Conservation (phyloP, 768 basidiomycete genomes). For the Sporobolomyces roseus region DNA sequence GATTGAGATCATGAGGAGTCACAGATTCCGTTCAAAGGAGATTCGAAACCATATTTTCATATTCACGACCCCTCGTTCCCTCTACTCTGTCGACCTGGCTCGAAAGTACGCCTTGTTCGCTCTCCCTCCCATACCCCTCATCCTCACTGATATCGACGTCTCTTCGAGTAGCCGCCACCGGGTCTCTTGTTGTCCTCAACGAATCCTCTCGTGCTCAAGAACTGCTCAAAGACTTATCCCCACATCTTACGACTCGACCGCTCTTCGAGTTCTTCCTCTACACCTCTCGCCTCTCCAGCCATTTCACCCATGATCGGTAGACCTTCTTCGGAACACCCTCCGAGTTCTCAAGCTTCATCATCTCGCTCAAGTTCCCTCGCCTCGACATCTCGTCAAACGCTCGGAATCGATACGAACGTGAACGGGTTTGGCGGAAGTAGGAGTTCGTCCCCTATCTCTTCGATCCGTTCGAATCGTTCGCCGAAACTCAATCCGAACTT, state of each 20-base stretch:
- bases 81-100: constrained; percentile 68
- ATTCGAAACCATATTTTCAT: constrained; percentile 90
- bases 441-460: neutral
- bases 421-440: neutral
- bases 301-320: neutral
- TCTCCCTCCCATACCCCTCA: neutral
- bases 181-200: constrained; percentile 79
- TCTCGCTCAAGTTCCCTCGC: constrained; percentile 6
- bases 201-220: constrained; percentile 77
- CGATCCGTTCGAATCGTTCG: neutral
- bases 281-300: neutral
- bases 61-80: constrained; percentile 71
- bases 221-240: constrained; percentile 70
- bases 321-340: constrained; percentile 3
- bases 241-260: constrained; percentile 69
- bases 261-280: neutral
- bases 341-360: too few species aligned
- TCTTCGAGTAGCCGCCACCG: constrained; percentile 46
- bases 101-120: constrained; percentile 42
- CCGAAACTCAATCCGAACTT: neutral
- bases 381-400: neutral
- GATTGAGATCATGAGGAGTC: too few species aligned
- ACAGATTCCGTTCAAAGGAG: constrained; percentile 75
- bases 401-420: neutral
- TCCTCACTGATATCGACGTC: neutral